Evolutionary conservation across 1,139 yeast genomes (phyloP), one percentile per base, ranked within the genome.

Genomic region (Blastobotrys ciferrii): DNA sequence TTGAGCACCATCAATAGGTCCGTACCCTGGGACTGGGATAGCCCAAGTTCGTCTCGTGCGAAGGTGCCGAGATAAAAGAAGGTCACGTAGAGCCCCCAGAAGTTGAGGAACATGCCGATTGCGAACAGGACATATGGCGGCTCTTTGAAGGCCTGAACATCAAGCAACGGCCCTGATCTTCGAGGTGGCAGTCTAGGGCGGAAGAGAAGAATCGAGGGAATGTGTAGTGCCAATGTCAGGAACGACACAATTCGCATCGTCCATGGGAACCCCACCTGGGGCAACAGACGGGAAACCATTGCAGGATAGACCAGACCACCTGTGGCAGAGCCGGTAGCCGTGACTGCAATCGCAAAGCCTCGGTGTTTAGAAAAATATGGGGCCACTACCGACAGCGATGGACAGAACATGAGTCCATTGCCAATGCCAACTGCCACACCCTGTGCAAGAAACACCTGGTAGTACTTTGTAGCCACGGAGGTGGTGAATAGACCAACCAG

Each of bases 401-500:
- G 42, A 18, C 47, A 38, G 9, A 44, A 38, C 3, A 23, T 36
- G 19, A 38, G 32, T n/a, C 47, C 42, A 31, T 28, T 20, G 11
- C 47, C 47, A 5, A 44, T 13, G 3, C 47, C 47, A 2, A 32
- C 13, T 12, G 36, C 25, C 13, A 44, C 33, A 11, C 47, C 47
- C 38, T 44, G 47, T 15, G 47, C 32, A 13, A 83, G 67, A 19
- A 83, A 68, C 51, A 82, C 75, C 51, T 82, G 87, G 58, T 72
- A 76, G 42, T 78, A 74, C 17, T 69, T 61, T 0, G 67, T 68
- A 56, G 81, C 71, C 47, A 76, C 71, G 3, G 82, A 82, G 5
- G 81, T 70, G 42, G 76, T 72, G 59, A 82, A 65, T 47, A 82
- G 63, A 0, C 86, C 85, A 17, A 69, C 70, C 19, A 56, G 43